Evolutionary conservation across 208 protist species (phyloP).

Genomic region (Acanthamoeba healyi): DNA sequence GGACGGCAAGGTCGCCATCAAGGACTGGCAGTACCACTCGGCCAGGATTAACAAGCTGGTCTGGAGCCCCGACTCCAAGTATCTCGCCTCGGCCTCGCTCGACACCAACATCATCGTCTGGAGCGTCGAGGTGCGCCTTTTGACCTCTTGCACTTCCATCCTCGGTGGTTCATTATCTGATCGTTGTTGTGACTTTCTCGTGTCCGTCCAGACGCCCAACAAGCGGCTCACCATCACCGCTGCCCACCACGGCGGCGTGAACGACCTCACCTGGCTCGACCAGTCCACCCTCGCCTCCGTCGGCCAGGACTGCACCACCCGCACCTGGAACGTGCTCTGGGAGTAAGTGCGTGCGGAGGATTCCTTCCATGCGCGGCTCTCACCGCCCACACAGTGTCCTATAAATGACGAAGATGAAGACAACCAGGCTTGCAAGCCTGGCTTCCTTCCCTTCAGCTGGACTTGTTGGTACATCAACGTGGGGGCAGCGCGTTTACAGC

Average conservation of each 20-base stretch:
- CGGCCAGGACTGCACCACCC: slow-evolving; percentile 10
- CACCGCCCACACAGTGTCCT: no score
- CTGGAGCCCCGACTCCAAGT: slow-evolving; percentile 63
- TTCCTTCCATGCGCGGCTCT: no score
- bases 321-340: slow-evolving; percentile 59
- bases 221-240: neutral
- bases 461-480: neutral
- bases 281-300: slow-evolving; percentile 46
- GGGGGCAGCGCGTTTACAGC: neutral
- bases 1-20: slow-evolving; percentile 28
- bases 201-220: slow-evolving; percentile 53
- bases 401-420: no score
- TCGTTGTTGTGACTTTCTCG: no score
- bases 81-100: slow-evolving; percentile 48
- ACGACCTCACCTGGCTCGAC: slow-evolving; percentile 60
- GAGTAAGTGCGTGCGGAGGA: neutral
- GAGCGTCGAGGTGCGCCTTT: slow-evolving; percentile 1
- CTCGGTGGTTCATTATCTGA: no score
- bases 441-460: no score
- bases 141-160: neutral
- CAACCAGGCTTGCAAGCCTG: no score
- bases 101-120: slow-evolving; percentile 74
- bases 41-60: slow-evolving; percentile 38
- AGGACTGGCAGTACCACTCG: slow-evolving; percentile 64
- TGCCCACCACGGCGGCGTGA: slow-evolving; percentile 70